Conservation (phyloP, 192 early-diverging fungal species). For the Phycomyces blakesleeanus region DNA sequence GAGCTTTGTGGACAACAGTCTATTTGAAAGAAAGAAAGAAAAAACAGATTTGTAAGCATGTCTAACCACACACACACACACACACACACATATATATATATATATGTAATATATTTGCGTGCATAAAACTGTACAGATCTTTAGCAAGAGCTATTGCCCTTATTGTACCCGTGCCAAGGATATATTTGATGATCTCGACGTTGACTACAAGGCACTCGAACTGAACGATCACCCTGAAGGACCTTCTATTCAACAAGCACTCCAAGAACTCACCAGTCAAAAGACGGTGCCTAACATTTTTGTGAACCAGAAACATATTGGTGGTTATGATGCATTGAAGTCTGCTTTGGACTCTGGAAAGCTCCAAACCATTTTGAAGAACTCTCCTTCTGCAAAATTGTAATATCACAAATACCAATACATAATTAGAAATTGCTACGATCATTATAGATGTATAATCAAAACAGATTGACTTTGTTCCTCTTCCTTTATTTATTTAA, state of each 20-base stretch:
- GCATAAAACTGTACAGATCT: conserved; percentile 54
- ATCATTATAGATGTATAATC: too few relatives aligned
- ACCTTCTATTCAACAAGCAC: conserved; percentile 47
- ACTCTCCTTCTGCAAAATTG: too few relatives aligned
- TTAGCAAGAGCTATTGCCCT: conserved; percentile 72
- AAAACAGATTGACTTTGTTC: too few relatives aligned
- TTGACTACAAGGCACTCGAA: conserved; percentile 56
- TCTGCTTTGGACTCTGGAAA: conserved; percentile 43
- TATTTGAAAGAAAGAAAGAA: background rate
- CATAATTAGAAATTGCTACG: too few relatives aligned
- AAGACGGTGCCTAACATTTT: conserved; percentile 71
- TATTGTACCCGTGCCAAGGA: conserved; percentile 58
- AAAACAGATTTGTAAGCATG: background rate
- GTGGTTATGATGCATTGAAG: conserved; percentile 56
- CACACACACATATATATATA: too few relatives aligned
- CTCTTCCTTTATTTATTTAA: background rate
- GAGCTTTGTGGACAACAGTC: too few relatives aligned
- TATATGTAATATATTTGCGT: too few relatives aligned
- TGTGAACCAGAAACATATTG: conserved; percentile 62
- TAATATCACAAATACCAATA: too few relatives aligned
- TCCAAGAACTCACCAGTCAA: conserved; percentile 48
- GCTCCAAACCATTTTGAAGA: conserved; percentile 46
- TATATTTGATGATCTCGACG: conserved; percentile 46
- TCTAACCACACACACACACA: background rate
- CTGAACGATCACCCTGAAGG: conserved; percentile 55